A percentile compares a stretch with the other conserved stretches of the same genome.
Conservation (phyloP, 202 grass and related monocot species). For the Dendrocalamus latiflorus region DNA sequence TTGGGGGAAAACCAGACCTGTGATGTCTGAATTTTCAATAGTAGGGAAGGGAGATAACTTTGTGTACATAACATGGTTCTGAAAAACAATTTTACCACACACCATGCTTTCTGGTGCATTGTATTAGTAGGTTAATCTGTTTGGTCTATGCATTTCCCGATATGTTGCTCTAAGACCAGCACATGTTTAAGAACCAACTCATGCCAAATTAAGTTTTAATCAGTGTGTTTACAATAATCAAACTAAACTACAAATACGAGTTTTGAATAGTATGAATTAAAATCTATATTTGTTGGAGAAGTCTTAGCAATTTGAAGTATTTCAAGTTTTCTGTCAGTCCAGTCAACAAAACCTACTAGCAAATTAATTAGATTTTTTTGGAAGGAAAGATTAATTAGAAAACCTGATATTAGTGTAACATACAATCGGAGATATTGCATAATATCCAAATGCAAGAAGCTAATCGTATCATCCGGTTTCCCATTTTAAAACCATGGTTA, state of each 20-base stretch:
- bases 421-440: background rate
- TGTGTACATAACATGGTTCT: background rate
- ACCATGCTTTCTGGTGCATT: background rate
- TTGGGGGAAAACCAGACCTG: background rate
- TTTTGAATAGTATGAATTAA: background rate
- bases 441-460: background rate
- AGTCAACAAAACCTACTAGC: background rate
- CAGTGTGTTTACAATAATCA: background rate
- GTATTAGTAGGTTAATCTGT: background rate
- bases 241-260: background rate
- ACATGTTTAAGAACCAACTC: background rate
- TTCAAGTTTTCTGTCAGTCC: background rate
- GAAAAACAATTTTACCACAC: background rate
- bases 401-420: background rate
- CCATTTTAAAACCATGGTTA: background rate
- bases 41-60: background rate
- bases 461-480: background rate
- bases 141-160: background rate
- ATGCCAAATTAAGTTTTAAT: background rate
- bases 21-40: background rate
- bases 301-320: background rate
- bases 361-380: background rate
- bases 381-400: background rate
- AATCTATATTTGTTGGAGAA: background rate
- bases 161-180: background rate